Percentiles rank a stretch among this genome's conserved stretches.
phyloP scores from a whole-genome alignment of 148 eudicot species.

The Rhododendron kiyosumense region DNA sequence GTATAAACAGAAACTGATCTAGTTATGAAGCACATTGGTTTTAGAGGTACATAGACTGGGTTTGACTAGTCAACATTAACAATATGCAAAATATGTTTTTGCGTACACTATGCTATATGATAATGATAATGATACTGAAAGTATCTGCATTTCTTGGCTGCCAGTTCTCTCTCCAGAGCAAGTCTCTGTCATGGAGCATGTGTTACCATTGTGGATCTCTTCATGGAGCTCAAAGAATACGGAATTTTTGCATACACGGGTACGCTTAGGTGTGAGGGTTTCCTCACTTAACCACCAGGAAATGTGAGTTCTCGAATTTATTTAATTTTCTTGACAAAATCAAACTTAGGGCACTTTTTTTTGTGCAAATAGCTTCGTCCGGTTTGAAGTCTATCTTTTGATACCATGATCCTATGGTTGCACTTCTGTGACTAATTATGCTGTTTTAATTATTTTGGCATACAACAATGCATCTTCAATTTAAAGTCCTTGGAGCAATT shows the following conservation, averaged over 20 bases:
- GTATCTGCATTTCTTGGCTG: conserved; percentile 12
- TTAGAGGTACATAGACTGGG: background rate
- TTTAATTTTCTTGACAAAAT: background rate
- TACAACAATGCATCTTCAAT: background rate
- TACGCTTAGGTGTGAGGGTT: conserved; percentile 64
- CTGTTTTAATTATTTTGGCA: background rate
- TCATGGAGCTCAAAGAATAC: conserved; percentile 47
- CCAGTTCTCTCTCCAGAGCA: conserved; percentile 71
- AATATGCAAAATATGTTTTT: background rate
- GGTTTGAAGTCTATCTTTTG: background rate
- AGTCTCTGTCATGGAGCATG: conserved; percentile 71
- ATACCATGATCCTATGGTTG: background rate
- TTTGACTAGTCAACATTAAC: background rate
- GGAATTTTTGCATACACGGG: conserved; percentile 38
- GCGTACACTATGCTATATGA: background rate
- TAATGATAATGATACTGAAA: conserved; percentile 10
- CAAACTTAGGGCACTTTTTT: background rate
- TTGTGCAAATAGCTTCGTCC: background rate
- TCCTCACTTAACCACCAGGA: conserved; percentile 55
- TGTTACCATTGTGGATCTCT: conserved; percentile 74
- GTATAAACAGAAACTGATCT: background rate
- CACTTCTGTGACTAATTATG: background rate
- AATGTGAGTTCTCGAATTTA: conserved; percentile 51
- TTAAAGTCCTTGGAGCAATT: background rate
- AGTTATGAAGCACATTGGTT: background rate